phyloP scores from a whole-genome alignment of 2,329 filamentous ascomycete genomes.

The Colletotrichum echinochloae region DNA sequence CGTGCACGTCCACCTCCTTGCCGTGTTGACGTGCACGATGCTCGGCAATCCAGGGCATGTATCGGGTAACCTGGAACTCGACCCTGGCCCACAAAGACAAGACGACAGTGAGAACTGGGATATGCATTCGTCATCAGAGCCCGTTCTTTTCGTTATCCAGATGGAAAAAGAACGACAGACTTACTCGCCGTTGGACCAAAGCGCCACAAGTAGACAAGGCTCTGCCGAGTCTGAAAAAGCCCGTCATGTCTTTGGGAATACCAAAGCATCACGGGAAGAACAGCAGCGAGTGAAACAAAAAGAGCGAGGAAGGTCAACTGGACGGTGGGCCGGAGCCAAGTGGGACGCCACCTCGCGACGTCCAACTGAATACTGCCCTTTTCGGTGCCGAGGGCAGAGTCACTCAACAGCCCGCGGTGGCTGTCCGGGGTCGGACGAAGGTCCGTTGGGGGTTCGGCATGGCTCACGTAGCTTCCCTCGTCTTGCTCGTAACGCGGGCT shows the following conservation, averaged over 20 bases:
- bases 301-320: background rate
- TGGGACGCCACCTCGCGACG: slow-evolving; percentile 1
- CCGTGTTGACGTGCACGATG: background rate
- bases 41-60: slow-evolving; percentile 31
- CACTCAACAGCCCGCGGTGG: background rate
- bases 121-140: background rate
- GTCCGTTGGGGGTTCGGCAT: background rate
- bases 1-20: background rate
- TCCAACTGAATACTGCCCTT: background rate
- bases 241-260: slow-evolving; percentile 15
- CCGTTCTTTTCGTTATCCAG: background rate
- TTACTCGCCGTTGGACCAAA: slow-evolving; percentile 27
- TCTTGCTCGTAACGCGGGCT: background rate
- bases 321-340: background rate
- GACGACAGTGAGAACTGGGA: slow-evolving; percentile 16
- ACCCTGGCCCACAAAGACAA: slow-evolving; percentile 24
- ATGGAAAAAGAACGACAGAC: background rate
- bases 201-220: slow-evolving; percentile 22
- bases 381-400: background rate
- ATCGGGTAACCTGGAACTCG: slow-evolving; percentile 23
- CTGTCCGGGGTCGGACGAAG: background rate
- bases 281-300: slow-evolving; percentile 1
- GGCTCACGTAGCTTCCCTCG: background rate
- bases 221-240: background rate
- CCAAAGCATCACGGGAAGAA: slow-evolving; percentile 8